A percentile compares a stretch with the other conserved stretches of the same genome.
phyloP scores from a whole-genome alignment of 2,329 filamentous ascomycete species.

The Pseudogymnoascus sp. region DNA sequence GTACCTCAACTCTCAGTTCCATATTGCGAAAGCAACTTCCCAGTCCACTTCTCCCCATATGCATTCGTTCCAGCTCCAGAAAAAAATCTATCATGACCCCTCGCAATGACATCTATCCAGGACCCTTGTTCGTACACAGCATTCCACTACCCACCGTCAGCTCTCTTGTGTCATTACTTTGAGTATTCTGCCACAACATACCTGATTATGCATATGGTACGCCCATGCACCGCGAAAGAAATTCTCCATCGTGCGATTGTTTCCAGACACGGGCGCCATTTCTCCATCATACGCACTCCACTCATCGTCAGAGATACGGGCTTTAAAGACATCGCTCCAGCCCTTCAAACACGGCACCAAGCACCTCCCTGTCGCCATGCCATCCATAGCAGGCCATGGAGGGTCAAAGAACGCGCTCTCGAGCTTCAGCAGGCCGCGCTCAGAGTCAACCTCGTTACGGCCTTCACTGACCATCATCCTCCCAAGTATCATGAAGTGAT shows the following conservation, averaged over 20 bases:
- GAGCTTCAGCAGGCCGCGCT: neutral
- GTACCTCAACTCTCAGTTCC: neutral
- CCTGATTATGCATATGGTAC: constrained; percentile 4
- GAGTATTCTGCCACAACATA: neutral
- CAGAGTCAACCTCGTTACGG: neutral
- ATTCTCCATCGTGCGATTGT: neutral
- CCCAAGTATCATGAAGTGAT: neutral
- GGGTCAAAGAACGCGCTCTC: constrained; percentile 3
- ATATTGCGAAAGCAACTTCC: neutral
- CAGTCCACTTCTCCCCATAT: constrained; percentile 2
- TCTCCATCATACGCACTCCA: constrained; percentile 2
- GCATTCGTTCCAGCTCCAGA: neutral
- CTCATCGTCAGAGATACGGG: neutral
- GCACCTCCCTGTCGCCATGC: neutral
- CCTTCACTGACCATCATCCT: constrained; percentile 3
- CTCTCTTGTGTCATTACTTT: neutral
- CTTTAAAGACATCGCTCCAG: constrained; percentile 1
- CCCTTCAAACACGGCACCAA: neutral
- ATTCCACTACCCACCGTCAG: neutral
- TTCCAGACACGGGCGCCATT: neutral
- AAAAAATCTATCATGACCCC: neutral
- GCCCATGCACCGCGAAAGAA: constrained; percentile 2
- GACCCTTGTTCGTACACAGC: neutral
- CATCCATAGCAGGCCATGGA: neutral
- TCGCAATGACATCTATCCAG: constrained; percentile 5